Evolutionary conservation across 306 rosid genomes (phyloP).

Genomic region (Glycine latifolia): DNA sequence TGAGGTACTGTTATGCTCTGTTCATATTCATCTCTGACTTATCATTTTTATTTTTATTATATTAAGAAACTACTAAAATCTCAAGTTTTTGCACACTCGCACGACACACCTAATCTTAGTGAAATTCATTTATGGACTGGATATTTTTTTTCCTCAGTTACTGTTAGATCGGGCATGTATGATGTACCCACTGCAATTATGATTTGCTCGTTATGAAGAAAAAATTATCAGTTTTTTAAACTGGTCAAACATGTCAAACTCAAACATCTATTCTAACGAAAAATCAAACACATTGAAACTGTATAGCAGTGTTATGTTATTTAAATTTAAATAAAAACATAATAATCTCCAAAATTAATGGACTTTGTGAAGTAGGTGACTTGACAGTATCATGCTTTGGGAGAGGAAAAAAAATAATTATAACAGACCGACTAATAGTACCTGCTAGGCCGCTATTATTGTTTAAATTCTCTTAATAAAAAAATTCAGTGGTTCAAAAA

Average conservation of each 20-base stretch:
- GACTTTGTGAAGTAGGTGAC: background rate
- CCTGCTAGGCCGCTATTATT: background rate
- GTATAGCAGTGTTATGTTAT: background rate
- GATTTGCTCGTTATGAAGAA: too few relatives aligned
- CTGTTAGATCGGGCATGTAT: background rate
- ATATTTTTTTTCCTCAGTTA: background rate
- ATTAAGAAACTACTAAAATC: background rate
- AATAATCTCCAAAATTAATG: background rate
- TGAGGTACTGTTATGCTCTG: conserved; percentile 60
- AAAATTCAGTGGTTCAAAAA: background rate
- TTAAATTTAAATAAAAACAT: background rate
- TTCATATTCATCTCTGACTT: background rate
- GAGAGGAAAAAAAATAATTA: background rate
- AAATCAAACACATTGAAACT: background rate
- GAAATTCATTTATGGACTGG: background rate
- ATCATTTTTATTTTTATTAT: background rate
- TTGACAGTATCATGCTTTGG: background rate
- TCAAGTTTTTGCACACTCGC: background rate
- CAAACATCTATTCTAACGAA: background rate
- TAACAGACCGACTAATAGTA: background rate
- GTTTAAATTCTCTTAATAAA: background rate
- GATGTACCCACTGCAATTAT: too few relatives aligned
- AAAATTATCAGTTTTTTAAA: too few relatives aligned
- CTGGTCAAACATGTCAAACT: too few relatives aligned
- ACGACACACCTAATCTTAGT: background rate